Conservation (phyloP, 371 early-diverging fungal genomes). For the Funneliformis caledonium region DNA sequence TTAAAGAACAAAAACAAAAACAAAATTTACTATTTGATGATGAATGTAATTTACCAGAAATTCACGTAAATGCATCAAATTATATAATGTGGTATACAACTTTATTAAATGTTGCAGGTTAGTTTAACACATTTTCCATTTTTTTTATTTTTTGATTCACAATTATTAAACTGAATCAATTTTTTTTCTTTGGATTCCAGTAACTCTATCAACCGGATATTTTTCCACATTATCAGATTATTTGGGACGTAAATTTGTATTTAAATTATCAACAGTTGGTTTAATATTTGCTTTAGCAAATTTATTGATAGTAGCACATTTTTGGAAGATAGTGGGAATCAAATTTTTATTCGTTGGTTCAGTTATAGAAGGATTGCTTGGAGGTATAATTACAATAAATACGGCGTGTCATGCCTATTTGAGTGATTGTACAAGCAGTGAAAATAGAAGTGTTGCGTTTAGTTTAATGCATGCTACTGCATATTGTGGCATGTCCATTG, state of each 20-base stretch:
- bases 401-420: constrained; percentile 39
- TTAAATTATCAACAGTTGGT: constrained; percentile 19
- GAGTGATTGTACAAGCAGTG: constrained; percentile 20
- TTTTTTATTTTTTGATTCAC: neutral
- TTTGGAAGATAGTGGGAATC: constrained; percentile 13
- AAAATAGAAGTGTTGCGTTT: constrained; percentile 32
- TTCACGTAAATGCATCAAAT: constrained; percentile 6
- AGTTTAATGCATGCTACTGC: constrained; percentile 32
- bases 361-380: constrained; percentile 30
- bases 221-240: constrained; percentile 33
- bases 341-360: constrained; percentile 29
- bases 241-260: constrained; percentile 25
- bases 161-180: too few species aligned
- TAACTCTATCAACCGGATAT: constrained; percentile 19
- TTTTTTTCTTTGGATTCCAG: neutral
- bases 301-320: constrained; percentile 23
- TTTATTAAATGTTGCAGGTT: constrained; percentile 20
- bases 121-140: neutral
- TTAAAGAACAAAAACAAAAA: neutral
- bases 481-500: constrained; percentile 33
- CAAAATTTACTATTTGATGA: neutral
- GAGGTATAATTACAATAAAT: constrained; percentile 23
- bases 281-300: constrained; percentile 3
- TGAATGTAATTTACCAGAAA: neutral
- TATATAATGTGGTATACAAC: constrained; percentile 21